Evolutionary conservation across 176 grass and related monocot genomes (phyloP).

Genomic region (Oryza coarctata): DNA sequence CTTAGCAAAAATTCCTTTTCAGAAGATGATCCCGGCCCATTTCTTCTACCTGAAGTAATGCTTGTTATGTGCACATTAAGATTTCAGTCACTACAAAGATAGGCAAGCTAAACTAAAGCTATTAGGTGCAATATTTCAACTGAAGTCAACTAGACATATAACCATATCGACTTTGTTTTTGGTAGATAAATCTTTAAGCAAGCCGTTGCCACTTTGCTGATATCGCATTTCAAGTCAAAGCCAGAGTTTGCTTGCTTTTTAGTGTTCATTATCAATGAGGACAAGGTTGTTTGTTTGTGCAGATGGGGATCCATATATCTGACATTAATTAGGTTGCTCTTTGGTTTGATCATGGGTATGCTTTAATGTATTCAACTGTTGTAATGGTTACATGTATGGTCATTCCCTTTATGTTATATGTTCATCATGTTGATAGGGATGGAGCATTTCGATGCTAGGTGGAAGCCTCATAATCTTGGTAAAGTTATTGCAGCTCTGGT

Average conservation of each 20-base stretch:
- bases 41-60: slow-evolving; percentile 48
- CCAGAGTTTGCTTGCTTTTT: slow-evolving; percentile 9
- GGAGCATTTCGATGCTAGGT: slow-evolving; percentile 86
- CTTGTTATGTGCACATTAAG: slow-evolving; percentile 33
- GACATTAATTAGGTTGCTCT: background rate
- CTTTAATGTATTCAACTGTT: slow-evolving; percentile 20
- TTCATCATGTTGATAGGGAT: slow-evolving; percentile 60
- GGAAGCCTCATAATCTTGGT: slow-evolving; percentile 76
- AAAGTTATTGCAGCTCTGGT: slow-evolving; percentile 66
- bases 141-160: slow-evolving; percentile 37
- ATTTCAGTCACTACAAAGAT: slow-evolving; percentile 32
- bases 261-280: slow-evolving; percentile 18
- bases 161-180: background rate
- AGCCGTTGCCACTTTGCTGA: slow-evolving; percentile 15
- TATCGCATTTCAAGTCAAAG: slow-evolving; percentile 25
- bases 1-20: slow-evolving; percentile 26
- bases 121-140: slow-evolving; percentile 49
- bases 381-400: slow-evolving; percentile 37
- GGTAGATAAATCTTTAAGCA: slow-evolving; percentile 38
- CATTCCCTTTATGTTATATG: slow-evolving; percentile 29
- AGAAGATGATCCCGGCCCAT: slow-evolving; percentile 5
- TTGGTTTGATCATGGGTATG: slow-evolving; percentile 16
- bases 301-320: slow-evolving; percentile 20
- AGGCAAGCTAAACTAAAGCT: slow-evolving; percentile 36
- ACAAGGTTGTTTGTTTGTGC: background rate